These are phyloP conservation scores for Gentiana macrophylla DNA, from an alignment of 257 asterid genomes.

Conservation along the genomic window DNA sequence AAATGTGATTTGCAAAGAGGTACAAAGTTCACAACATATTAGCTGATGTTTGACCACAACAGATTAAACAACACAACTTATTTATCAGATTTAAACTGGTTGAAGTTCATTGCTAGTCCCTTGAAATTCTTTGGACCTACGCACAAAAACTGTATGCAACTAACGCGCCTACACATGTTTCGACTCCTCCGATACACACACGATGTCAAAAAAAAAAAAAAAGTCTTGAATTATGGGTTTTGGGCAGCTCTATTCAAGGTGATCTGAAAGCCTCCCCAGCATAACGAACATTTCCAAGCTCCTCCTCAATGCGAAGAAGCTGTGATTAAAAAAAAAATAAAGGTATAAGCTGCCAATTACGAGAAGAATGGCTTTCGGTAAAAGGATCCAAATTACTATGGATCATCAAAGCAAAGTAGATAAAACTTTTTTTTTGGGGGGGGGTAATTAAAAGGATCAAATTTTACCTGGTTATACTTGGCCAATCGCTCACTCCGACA, in stretches of 20 bases:
- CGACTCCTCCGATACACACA: not conserved
- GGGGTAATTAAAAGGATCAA: not conserved
- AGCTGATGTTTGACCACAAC: not conserved
- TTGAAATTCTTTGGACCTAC: not conserved
- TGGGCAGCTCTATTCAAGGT: slow-evolving; percentile 27
- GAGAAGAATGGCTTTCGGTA: too few species aligned
- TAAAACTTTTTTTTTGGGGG: not conserved
- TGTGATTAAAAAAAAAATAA: slow-evolving; percentile 9
- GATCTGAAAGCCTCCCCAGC: slow-evolving; percentile 95
- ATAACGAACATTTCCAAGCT: slow-evolving; percentile 81
- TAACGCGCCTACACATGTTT: not conserved
- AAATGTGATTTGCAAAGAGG: too few species aligned
- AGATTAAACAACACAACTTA: not conserved
- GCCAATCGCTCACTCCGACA: slow-evolving; percentile 97
- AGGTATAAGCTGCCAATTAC: not conserved
- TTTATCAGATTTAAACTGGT: not conserved
- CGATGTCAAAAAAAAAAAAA: not conserved
- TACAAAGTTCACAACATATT: not conserved
- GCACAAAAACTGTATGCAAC: slow-evolving; percentile 2
- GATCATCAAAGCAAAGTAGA: too few species aligned
- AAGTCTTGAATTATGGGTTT: not conserved
- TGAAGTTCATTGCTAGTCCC: not conserved
- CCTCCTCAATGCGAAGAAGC: slow-evolving; percentile 97
- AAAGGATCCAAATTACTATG: too few species aligned
- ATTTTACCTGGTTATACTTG: slow-evolving; percentile 82